Conservation (phyloP, 805 yeast species). For the Pichia pseudocactophila region DNA sequence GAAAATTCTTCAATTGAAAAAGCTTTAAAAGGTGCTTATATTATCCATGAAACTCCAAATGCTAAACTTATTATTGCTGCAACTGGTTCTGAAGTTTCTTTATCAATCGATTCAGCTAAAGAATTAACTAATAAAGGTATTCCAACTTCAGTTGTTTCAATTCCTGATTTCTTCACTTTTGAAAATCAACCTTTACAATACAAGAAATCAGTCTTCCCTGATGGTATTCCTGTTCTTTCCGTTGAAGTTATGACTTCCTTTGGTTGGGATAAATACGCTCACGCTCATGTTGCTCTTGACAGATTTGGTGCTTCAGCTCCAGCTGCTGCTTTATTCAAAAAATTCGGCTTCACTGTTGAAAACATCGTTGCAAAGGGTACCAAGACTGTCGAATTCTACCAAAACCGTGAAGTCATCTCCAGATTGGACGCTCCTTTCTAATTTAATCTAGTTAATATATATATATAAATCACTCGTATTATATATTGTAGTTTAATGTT, state of each 20-base stretch:
- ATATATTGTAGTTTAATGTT: too few species aligned
- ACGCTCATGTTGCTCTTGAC: conserved; percentile 92
- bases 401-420: conserved; percentile 62
- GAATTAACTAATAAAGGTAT: conserved; percentile 54
- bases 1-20: conserved; percentile 87
- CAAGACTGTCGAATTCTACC: conserved; percentile 72
- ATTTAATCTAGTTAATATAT: conserved; percentile 5
- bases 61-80: conserved; percentile 75
- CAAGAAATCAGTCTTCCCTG: conserved; percentile 82
- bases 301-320: conserved; percentile 97
- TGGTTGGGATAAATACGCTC: conserved; percentile 94
- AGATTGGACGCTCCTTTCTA: conserved; percentile 78
- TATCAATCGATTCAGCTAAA: conserved; percentile 79
- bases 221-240: conserved; percentile 86
- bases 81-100: conserved; percentile 90
- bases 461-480: neutral
- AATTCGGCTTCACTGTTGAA: conserved; percentile 85
- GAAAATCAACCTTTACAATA: conserved; percentile 77
- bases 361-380: conserved; percentile 83
- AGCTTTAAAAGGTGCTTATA: conserved; percentile 94
- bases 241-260: conserved; percentile 87
- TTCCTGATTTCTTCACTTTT: conserved; percentile 90
- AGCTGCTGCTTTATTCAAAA: conserved; percentile 71
- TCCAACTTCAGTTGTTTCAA: conserved; percentile 76
- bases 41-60: conserved; percentile 45